Base-by-base conservation (phyloP, 2,329 filamentous ascomycete genomes). In the Fusarium zealandicum region DNA sequence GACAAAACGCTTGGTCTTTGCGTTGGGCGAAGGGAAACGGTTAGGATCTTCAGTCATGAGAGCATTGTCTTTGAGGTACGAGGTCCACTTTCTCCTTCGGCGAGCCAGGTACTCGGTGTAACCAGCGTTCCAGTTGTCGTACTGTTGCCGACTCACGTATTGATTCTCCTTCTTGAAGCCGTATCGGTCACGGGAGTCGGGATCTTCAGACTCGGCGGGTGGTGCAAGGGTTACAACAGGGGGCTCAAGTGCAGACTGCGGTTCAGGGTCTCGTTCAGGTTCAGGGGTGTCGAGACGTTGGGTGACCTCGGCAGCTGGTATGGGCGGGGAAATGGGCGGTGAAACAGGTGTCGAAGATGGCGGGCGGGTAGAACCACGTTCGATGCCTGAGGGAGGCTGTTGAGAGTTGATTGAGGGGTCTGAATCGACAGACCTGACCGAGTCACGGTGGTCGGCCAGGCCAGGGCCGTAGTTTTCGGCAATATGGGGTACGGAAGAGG, bases 121-220 rank as follows among this genome's bases (percentile, higher is more conserved):
- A 4, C 80, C 80, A 13, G 76, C 76, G 64, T 92, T 86, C 93
- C 93, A 98, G 1, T 80, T 77, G 67, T 97, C 90, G 70, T 96
- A 96, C 69, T 93, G 83, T 53, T 89, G 82, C 16, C 87, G 76
- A 1, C 83, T 89, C 58, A 96, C 82, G 68, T 96, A 88, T 62
- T 93, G 88, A 33, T 87, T 93, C 31, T 85, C 83, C 72, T 97
- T 98, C 63, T 92, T 90, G 77, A 98, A 98, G 4, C 93, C 93
- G 68, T 97, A 96, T 13, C 90, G 84, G 72, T 97, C 93, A 47
- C 92, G 86, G 14, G 73, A 70, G 12, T 72, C 72, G 5, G 81
- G 78, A 18, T 82, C 81, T 53, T 84, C 78, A 4, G 77, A 72
- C 12, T 78, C 75, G 1, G 61, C 57, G 5, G 72, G 72, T 25